Percentiles rank a stretch among this genome's conserved stretches.
phyloP scores from a whole-genome alignment of 2,329 filamentous ascomycete species.

The Trichoderma cornu-damae region DNA sequence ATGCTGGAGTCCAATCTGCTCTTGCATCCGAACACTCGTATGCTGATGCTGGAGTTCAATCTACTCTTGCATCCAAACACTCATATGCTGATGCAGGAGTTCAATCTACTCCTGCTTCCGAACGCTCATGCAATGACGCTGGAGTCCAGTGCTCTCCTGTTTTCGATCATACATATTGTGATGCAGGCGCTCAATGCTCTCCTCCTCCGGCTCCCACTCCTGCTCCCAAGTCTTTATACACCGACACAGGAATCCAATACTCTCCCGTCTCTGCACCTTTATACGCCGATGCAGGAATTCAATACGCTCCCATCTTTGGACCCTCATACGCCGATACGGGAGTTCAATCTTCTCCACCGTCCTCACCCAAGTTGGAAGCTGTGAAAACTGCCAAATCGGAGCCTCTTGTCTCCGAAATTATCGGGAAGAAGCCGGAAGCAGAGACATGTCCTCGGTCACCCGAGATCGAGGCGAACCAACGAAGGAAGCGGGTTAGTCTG shows the following conservation, averaged over 20 bases:
- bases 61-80: conserved; percentile 50
- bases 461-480: conserved; percentile 69
- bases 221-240: conserved; percentile 50
- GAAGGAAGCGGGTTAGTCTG: conserved; percentile 59
- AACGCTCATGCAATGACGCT: not conserved
- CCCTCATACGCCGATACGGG: conserved; percentile 64
- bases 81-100: not conserved
- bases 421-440: conserved; percentile 38
- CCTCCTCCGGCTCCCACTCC: conserved; percentile 20
- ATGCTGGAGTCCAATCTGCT: not conserved
- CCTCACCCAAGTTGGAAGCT: conserved; percentile 56
- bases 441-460: conserved; percentile 41
- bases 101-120: not conserved
- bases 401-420: conserved; percentile 27
- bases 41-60: conserved; percentile 73
- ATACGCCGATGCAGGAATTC: conserved; percentile 70
- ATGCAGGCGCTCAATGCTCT: conserved; percentile 4
- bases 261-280: conserved; percentile 64
- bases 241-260: conserved; percentile 73
- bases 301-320: conserved; percentile 60
- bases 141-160: conserved; percentile 2
- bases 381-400: conserved; percentile 41
- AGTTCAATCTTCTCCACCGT: conserved; percentile 76
- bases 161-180: not conserved
- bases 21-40: conserved; percentile 45